A percentile compares a stretch with the other conserved stretches of the same genome.
phyloP scores from a whole-genome alignment of 805 yeast genomes.

The Kockiozyma suomiensis region DNA sequence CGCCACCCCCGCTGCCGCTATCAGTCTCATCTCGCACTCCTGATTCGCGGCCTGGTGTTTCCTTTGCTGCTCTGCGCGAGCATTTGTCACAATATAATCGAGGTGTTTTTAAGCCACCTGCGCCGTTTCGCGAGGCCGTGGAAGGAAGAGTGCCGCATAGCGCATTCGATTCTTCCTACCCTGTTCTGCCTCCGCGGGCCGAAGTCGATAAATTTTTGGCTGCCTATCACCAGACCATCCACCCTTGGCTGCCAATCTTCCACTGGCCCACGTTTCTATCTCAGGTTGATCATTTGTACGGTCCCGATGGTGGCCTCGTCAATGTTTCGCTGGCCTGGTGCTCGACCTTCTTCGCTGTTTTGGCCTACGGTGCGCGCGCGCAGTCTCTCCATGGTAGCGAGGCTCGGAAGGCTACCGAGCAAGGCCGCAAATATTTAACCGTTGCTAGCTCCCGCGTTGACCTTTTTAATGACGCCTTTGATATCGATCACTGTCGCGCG shows the following conservation, averaged over 20 bases:
- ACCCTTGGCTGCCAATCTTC: conserved; percentile 38
- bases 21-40: conserved; percentile 7
- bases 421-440: conserved; percentile 23
- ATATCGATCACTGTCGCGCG: conserved; percentile 29
- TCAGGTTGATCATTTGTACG: conserved; percentile 28
- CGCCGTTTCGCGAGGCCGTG: conserved; percentile 23
- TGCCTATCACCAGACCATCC: conserved; percentile 33
- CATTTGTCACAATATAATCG: conserved; percentile 16
- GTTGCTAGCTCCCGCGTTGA: conserved; percentile 19
- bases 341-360: conserved; percentile 34
- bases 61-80: conserved; percentile 15
- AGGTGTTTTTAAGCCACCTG: conserved; percentile 31
- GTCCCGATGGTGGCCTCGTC: conserved; percentile 5
- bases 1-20: conserved; percentile 2
- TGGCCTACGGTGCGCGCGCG: conserved; percentile 37
- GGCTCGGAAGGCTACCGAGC: conserved; percentile 20
- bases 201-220: conserved; percentile 30
- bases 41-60: conserved; percentile 9
- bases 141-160: neutral
- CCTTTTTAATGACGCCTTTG: conserved; percentile 29
- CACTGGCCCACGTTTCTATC: conserved; percentile 37
- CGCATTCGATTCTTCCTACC: conserved; percentile 4
- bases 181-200: conserved; percentile 30
- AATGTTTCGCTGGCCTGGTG: conserved; percentile 30
- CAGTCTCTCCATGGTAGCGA: conserved; percentile 27